phyloP scores from a whole-genome alignment of 1,284 basidiomycete genomes.

The Leccinum fuscescens region DNA sequence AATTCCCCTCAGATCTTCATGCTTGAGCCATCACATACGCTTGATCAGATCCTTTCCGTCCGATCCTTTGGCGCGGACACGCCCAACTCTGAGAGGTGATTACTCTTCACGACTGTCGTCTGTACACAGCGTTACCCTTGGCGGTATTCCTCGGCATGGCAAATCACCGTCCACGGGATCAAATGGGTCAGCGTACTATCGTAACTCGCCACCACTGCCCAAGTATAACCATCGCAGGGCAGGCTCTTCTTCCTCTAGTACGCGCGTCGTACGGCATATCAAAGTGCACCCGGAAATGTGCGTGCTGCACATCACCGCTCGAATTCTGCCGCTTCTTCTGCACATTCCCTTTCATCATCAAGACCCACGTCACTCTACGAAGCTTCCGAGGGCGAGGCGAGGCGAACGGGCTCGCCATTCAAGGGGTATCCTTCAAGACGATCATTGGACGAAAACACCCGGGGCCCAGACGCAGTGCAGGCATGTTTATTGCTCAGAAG shows the following conservation, averaged over 20 bases:
- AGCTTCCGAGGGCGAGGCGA: slow-evolving; percentile 60
- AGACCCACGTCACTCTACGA: slow-evolving; percentile 75
- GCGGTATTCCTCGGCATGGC: slow-evolving; percentile 48
- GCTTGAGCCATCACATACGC: slow-evolving; percentile 52
- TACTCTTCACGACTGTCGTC: slow-evolving; percentile 73
- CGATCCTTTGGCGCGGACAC: slow-evolving; percentile 72
- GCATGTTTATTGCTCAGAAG: slow-evolving; percentile 74
- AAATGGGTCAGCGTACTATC: slow-evolving; percentile 60
- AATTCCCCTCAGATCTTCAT: slow-evolving; percentile 60
- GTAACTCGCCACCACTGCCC: slow-evolving; percentile 65
- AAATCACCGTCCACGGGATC: slow-evolving; percentile 78
- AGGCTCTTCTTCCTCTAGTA: slow-evolving; percentile 68
- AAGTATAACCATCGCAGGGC: slow-evolving; percentile 64
- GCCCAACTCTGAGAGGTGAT: slow-evolving; percentile 77
- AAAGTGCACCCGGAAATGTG: slow-evolving; percentile 36
- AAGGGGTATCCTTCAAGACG: slow-evolving; percentile 39
- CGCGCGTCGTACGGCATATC: slow-evolving; percentile 70
- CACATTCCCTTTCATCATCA: slow-evolving; percentile 68
- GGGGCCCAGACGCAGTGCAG: slow-evolving; percentile 40
- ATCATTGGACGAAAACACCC: slow-evolving; percentile 47
- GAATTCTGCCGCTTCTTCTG: slow-evolving; percentile 72
- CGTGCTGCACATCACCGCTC: slow-evolving; percentile 57
- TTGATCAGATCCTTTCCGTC: slow-evolving; percentile 53
- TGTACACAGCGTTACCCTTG: slow-evolving; percentile 63
- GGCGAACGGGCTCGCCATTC: slow-evolving; percentile 53